These are phyloP conservation scores for Parastagonospora avenae DNA, from an alignment of 2,329 filamentous ascomycete genomes.

Conservation along the genomic window DNA sequence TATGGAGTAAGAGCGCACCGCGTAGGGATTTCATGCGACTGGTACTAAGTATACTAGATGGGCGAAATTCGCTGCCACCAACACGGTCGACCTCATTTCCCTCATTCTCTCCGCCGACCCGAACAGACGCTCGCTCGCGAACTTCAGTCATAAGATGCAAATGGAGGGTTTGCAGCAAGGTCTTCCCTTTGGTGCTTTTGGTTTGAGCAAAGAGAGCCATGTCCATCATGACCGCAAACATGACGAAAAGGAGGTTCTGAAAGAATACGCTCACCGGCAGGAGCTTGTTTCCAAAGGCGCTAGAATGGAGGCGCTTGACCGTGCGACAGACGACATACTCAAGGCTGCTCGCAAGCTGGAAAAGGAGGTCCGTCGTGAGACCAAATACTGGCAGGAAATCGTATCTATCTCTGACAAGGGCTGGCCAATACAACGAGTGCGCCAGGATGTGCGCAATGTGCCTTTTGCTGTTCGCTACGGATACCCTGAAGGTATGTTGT, in stretches of 20 bases:
- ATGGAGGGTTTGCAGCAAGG: constrained; percentile 25
- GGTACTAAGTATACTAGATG: constrained; percentile 27
- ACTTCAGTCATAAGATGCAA: constrained; percentile 37
- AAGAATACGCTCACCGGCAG: constrained; percentile 43
- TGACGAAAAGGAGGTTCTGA: constrained; percentile 39
- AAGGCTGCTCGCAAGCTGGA: constrained; percentile 74
- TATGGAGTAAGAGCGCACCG: constrained; percentile 54
- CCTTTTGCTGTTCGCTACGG: constrained; percentile 89
- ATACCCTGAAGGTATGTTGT: constrained; percentile 71
- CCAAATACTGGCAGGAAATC: constrained; percentile 87
- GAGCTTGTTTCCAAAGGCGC: constrained; percentile 68
- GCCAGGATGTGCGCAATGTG: constrained; percentile 62
- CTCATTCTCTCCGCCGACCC: constrained; percentile 39
- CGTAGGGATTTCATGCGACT: constrained; percentile 37
- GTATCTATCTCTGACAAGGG: constrained; percentile 79
- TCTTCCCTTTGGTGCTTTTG: constrained; percentile 46
- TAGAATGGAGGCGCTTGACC: constrained; percentile 77
- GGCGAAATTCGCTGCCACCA: constrained; percentile 37
- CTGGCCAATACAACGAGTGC: constrained; percentile 70
- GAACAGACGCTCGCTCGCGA: constrained; percentile 27
- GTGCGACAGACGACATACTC: constrained; percentile 74
- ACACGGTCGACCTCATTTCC: constrained; percentile 40
- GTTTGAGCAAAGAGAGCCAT: constrained; percentile 30
- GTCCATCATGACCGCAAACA: constrained; percentile 20
- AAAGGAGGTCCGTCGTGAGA: constrained; percentile 78